Percentiles rank a stretch among this genome's conserved stretches.
These are phyloP conservation scores for Colletotrichum sp. DNA, from an alignment of 2,329 filamentous ascomycete genomes.

Conservation along the genomic window DNA sequence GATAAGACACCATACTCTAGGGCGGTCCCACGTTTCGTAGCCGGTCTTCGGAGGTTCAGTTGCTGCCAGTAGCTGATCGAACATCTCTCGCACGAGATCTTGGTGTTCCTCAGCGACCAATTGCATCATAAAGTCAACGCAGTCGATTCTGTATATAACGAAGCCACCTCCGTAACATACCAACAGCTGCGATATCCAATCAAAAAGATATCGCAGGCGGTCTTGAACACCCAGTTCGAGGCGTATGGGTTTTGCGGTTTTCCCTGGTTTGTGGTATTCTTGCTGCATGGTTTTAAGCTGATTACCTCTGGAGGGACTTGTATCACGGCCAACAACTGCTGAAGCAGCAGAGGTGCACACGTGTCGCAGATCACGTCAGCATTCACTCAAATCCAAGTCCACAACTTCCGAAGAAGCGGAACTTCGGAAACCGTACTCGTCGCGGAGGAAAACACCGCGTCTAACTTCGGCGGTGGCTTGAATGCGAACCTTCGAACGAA, in stretches of 20 bases:
- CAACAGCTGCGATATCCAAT: neutral
- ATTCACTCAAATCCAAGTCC: neutral
- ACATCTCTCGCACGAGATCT: neutral
- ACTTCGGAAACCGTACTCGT: fast-evolving
- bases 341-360: neutral
- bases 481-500: neutral
- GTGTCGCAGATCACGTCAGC: neutral
- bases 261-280: too few relatives aligned
- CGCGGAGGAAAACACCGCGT: fast-evolving
- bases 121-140: neutral
- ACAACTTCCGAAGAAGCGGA: neutral
- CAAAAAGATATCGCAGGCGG: neutral
- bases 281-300: too few relatives aligned
- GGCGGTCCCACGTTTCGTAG: too few relatives aligned
- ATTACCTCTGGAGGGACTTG: neutral
- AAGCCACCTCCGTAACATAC: fast-evolving
- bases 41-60: neutral
- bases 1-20: neutral
- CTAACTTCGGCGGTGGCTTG: neutral
- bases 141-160: fast-evolving
- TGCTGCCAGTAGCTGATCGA: neutral
- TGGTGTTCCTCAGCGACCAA: neutral
- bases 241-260: too few relatives aligned
- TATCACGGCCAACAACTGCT: neutral
- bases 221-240: too few relatives aligned